Evolutionary conservation across 805 yeast genomes (phyloP).

Genomic region (Saccharomycodes ludwigii): DNA sequence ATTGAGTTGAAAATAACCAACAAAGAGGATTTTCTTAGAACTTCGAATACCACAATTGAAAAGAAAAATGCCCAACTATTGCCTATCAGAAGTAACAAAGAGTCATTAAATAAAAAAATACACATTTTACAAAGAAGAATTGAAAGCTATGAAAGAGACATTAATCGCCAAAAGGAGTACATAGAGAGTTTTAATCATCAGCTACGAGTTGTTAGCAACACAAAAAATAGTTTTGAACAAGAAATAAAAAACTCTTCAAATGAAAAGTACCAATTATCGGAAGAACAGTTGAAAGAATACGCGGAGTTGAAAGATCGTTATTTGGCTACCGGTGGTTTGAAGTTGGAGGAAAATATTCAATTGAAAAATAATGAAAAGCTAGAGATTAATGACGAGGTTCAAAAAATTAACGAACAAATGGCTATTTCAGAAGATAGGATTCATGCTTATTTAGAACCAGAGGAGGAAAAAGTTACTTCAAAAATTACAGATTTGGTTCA

Average conservation of each 20-base stretch:
- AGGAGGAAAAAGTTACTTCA: slow-evolving; percentile 21
- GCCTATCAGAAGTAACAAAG: slow-evolving; percentile 49
- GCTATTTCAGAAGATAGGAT: slow-evolving; percentile 26
- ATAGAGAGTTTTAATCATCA: slow-evolving; percentile 34
- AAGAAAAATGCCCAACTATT: slow-evolving; percentile 34
- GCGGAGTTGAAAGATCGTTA: slow-evolving; percentile 43
- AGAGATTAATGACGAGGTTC: slow-evolving; percentile 28
- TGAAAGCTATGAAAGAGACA: slow-evolving; percentile 38
- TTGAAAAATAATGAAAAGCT: slow-evolving; percentile 32
- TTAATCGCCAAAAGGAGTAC: slow-evolving; percentile 34
- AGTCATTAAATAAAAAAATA: slow-evolving; percentile 35
- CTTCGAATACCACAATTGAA: slow-evolving; percentile 31
- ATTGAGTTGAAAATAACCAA: slow-evolving; percentile 31
- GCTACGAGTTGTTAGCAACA: slow-evolving; percentile 31
- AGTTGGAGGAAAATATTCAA: slow-evolving; percentile 39
- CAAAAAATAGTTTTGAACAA: slow-evolving; percentile 27
- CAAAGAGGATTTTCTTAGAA: slow-evolving; percentile 25
- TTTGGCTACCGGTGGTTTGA: slow-evolving; percentile 42
- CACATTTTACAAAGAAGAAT: slow-evolving; percentile 34
- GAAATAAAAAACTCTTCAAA: slow-evolving; percentile 20
- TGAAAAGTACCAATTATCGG: slow-evolving; percentile 28
- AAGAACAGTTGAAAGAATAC: slow-evolving; percentile 45
- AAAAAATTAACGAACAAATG: slow-evolving; percentile 25
- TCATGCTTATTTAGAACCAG: slow-evolving; percentile 22
- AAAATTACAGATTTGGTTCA: slow-evolving; percentile 22